Evolutionary conservation across 495 filamentous ascomycete species (phyloP).

Genomic region (Neohortaea acidophila): DNA sequence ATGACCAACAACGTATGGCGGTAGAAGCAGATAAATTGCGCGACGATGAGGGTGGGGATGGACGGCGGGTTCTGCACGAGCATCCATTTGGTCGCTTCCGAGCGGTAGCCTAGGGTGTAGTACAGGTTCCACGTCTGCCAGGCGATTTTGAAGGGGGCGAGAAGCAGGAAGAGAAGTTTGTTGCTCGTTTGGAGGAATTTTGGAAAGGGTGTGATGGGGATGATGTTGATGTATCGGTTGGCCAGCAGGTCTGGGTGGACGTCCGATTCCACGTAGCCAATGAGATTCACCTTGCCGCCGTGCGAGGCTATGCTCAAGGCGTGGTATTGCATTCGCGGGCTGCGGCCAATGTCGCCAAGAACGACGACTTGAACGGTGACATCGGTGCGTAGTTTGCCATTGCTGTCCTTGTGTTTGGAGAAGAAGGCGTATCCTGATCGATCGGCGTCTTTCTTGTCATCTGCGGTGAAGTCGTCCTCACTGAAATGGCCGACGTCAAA

Average conservation of each 20-base stretch:
- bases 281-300: conserved; percentile 63
- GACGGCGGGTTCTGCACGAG: conserved; percentile 89
- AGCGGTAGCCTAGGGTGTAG: conserved; percentile 53
- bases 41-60: conserved; percentile 73
- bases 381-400: conserved; percentile 21
- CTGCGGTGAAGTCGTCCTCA: conserved; percentile 10
- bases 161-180: conserved; percentile 61
- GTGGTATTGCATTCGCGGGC: conserved; percentile 98
- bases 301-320: conserved; percentile 79
- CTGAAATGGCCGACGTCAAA: conserved; percentile 21
- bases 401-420: conserved; percentile 9
- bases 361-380: conserved; percentile 70
- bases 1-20: conserved; percentile 73
- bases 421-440: conserved; percentile 15
- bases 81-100: conserved; percentile 60
- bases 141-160: conserved; percentile 73
- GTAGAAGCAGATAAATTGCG: conserved; percentile 54
- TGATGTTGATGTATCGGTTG: conserved; percentile 49
- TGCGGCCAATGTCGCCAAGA: conserved; percentile 90
- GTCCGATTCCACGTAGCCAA: conserved; percentile 66
- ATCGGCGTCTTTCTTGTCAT: conserved; percentile 6
- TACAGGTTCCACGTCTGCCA: conserved; percentile 62
- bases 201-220: conserved; percentile 49
- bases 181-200: conserved; percentile 47
- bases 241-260: conserved; percentile 60